Conservation (phyloP, 352 stramenopile species). For the Phytophthora kernoviae region DNA sequence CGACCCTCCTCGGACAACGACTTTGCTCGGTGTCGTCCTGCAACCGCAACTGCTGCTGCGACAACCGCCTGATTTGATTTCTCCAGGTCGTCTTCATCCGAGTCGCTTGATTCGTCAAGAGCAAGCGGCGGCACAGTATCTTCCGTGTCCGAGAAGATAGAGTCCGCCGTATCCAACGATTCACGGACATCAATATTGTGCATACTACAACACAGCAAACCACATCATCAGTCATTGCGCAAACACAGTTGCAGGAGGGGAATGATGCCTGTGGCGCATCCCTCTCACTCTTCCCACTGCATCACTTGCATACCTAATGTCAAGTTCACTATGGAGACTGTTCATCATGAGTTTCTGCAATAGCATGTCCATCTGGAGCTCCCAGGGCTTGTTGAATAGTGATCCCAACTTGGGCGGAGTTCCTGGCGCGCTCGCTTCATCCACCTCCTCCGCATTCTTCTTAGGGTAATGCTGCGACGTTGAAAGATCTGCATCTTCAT, state of each 20-base stretch:
- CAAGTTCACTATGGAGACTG: slow-evolving; percentile 69
- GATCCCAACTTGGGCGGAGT: slow-evolving; percentile 17
- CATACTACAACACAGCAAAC: slow-evolving; percentile 39
- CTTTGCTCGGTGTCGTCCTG: slow-evolving; percentile 44
- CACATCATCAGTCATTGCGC: slow-evolving; percentile 15
- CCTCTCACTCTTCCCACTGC: neutral
- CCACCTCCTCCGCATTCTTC: slow-evolving; percentile 25
- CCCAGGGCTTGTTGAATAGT: slow-evolving; percentile 64
- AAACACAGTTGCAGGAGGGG: slow-evolving; percentile 9
- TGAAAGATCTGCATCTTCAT: slow-evolving; percentile 38
- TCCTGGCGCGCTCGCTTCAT: neutral
- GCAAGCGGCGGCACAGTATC: slow-evolving; percentile 8
- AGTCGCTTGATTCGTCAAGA: slow-evolving; percentile 12
- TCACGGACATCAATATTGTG: slow-evolving; percentile 76
- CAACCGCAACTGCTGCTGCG: slow-evolving; percentile 43
- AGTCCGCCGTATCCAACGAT: slow-evolving; percentile 47
- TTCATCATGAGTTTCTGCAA: slow-evolving; percentile 87
- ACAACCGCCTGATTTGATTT: slow-evolving; percentile 50
- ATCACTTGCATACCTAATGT: slow-evolving; percentile 71
- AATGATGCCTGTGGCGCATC: slow-evolving; percentile 2
- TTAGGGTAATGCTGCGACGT: slow-evolving; percentile 23
- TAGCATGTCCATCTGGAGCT: slow-evolving; percentile 86
- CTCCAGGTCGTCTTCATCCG: slow-evolving; percentile 37
- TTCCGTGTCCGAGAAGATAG: slow-evolving; percentile 43
- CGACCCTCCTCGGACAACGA: slow-evolving; percentile 45